phyloP scores from a whole-genome alignment of 805 yeast species.

The Candida mattraensis region DNA sequence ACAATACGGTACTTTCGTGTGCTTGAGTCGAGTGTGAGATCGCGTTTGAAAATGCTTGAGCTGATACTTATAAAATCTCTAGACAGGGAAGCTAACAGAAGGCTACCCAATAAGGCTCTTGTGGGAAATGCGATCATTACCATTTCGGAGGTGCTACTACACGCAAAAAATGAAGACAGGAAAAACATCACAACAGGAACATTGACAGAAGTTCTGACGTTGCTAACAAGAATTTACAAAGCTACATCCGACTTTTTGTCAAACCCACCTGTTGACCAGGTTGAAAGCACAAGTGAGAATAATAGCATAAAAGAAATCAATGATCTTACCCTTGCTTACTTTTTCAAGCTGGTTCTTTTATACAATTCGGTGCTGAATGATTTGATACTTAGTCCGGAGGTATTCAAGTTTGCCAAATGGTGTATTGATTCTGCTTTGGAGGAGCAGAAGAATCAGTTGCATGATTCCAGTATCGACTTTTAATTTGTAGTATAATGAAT shows the following conservation, averaged over 20 bases:
- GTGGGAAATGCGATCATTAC: constrained; percentile 65
- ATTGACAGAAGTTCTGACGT: constrained; percentile 57
- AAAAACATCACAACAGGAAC: constrained; percentile 51
- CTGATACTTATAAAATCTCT: constrained; percentile 39
- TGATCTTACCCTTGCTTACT: constrained; percentile 63
- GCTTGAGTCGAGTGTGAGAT: constrained; percentile 3
- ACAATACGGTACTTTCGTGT: background rate
- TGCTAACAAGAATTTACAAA: constrained; percentile 61
- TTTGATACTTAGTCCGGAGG: constrained; percentile 59
- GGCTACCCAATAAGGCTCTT: constrained; percentile 58
- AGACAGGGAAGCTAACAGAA: constrained; percentile 55
- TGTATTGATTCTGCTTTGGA: constrained; percentile 65
- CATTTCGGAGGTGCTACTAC: constrained; percentile 54
- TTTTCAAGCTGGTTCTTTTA: constrained; percentile 61
- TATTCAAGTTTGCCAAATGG: constrained; percentile 69
- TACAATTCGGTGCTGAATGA: constrained; percentile 66
- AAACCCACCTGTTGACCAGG: constrained; percentile 31
- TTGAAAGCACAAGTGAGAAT: constrained; percentile 20
- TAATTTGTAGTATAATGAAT: constrained; percentile 1
- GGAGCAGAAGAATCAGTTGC: constrained; percentile 38
- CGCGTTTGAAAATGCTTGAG: constrained; percentile 29
- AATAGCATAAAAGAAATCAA: constrained; percentile 57
- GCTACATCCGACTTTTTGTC: constrained; percentile 48
- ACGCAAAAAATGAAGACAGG: constrained; percentile 65
- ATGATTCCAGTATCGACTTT: constrained; percentile 4